phyloP scores from a whole-genome alignment of 2,329 filamentous ascomycete species.

The Monilinia fructicola region DNA sequence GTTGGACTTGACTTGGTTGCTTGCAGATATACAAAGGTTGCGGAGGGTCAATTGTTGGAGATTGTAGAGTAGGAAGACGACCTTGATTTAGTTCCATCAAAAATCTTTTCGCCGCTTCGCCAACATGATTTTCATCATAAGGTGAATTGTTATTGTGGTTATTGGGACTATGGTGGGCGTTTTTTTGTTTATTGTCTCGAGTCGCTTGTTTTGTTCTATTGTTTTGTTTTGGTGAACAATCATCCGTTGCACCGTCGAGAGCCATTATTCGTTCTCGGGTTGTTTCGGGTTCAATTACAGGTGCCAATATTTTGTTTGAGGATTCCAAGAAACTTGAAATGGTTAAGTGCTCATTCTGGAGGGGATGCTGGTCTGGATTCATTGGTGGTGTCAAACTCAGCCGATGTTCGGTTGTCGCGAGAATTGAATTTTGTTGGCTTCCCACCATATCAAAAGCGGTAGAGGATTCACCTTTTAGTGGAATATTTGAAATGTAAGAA shows the following conservation, averaged over 20 bases:
- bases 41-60: constrained; percentile 20
- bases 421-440: neutral
- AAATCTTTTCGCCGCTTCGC: constrained; percentile 7
- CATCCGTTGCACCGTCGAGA: constrained; percentile 19
- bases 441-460: neutral
- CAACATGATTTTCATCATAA: neutral
- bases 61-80: constrained; percentile 16
- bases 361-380: neutral
- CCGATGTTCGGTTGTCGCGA: constrained; percentile 2
- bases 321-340: neutral
- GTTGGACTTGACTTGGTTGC: constrained; percentile 25
- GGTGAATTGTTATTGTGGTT: neutral
- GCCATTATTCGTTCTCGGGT: neutral
- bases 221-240: constrained; percentile 13
- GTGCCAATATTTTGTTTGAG: neutral
- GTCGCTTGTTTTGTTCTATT: constrained; percentile 14
- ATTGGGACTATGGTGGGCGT: neutral
- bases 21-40: constrained; percentile 32
- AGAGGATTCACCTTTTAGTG: neutral
- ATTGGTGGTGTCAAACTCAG: neutral
- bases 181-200: constrained; percentile 11
- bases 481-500: neutral
- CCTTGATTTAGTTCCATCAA: constrained; percentile 24
- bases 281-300: neutral
- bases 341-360: neutral